Evolutionary conservation across 2,329 filamentous ascomycete genomes (phyloP).

Genomic region (Epichloe elymi): DNA sequence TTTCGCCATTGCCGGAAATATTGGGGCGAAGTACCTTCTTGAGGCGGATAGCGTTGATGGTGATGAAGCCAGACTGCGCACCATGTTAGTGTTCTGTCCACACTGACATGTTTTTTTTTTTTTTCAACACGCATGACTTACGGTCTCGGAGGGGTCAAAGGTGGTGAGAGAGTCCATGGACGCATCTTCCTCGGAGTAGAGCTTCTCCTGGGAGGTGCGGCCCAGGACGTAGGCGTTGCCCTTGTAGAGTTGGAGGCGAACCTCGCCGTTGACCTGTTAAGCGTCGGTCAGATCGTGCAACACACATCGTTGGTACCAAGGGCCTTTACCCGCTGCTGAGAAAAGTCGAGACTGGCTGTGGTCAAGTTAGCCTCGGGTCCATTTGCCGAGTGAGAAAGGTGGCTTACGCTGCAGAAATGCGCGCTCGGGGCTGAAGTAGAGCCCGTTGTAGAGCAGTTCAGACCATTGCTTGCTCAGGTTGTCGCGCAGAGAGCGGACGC

Average conservation of each 20-base stretch:
- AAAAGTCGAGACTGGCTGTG: slow-evolving; percentile 2
- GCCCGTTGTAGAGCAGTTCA: slow-evolving; percentile 1
- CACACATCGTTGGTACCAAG: too few relatives aligned
- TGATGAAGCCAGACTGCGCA: slow-evolving; percentile 36
- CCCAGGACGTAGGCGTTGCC: slow-evolving; percentile 27
- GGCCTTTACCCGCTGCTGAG: neutral
- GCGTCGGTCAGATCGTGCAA: neutral
- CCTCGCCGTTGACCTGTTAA: slow-evolving; percentile 19
- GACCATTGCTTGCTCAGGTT: slow-evolving; percentile 1
- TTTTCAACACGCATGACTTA: neutral
- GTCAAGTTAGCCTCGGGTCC: neutral
- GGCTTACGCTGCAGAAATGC: slow-evolving; percentile 1
- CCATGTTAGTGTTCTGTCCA: neutral
- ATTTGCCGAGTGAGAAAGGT: neutral
- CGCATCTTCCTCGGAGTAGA: slow-evolving; percentile 33
- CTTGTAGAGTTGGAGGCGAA: slow-evolving; percentile 19
- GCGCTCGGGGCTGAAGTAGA: slow-evolving; percentile 3
- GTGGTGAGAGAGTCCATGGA: slow-evolving; percentile 33
- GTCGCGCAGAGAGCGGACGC: slow-evolving; percentile 2
- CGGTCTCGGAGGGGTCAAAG: slow-evolving; percentile 27
- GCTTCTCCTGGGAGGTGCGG: slow-evolving; percentile 26
- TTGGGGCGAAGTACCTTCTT: slow-evolving; percentile 22
- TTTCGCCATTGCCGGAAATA: neutral
- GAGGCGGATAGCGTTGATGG: slow-evolving; percentile 52
- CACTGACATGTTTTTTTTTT: neutral